Percentiles rank a stretch among this genome's conserved stretches.
Conservation (phyloP, 768 basidiomycete genomes). For the Mycena indigotica region DNA sequence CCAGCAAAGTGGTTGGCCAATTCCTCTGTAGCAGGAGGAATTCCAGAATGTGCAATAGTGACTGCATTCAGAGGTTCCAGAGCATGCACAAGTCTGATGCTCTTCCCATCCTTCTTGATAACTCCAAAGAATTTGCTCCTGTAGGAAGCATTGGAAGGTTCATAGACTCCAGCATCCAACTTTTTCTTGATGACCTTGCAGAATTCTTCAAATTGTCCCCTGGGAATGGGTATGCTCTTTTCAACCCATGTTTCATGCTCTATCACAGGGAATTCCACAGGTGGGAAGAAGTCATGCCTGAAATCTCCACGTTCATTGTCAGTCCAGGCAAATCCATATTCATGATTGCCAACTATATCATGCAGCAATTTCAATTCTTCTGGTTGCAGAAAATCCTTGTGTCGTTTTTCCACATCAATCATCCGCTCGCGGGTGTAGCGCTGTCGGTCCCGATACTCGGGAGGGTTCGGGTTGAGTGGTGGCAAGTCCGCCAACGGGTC, state of each 20-base stretch:
- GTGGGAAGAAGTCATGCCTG: slow-evolving; percentile 5
- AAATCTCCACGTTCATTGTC: slow-evolving; percentile 5
- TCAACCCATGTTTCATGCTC: slow-evolving; percentile 27
- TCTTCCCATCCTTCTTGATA: slow-evolving; percentile 8
- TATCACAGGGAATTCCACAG: slow-evolving; percentile 25
- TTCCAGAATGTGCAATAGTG: slow-evolving; percentile 15
- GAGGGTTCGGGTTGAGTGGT: slow-evolving; percentile 17
- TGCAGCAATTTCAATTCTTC: slow-evolving; percentile 30
- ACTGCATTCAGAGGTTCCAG: slow-evolving; percentile 23
- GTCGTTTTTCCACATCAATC: slow-evolving; percentile 17
- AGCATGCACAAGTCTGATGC: slow-evolving; percentile 17
- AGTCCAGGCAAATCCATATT: slow-evolving; percentile 13
- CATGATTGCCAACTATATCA: slow-evolving; percentile 24
- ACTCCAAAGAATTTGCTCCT: slow-evolving; percentile 36
- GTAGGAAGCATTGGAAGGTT: slow-evolving; percentile 23
- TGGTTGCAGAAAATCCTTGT: slow-evolving; percentile 26
- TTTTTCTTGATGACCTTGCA: slow-evolving; percentile 20
- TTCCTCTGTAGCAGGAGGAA: slow-evolving; percentile 18
- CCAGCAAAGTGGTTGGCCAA: slow-evolving; percentile 18
- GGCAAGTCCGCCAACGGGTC: slow-evolving; percentile 27
- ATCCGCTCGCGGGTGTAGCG: slow-evolving; percentile 23
- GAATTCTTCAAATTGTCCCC: slow-evolving; percentile 19
- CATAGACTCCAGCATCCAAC: slow-evolving; percentile 17
- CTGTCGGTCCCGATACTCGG: slow-evolving; percentile 16
- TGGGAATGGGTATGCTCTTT: slow-evolving; percentile 20